Percentiles rank a stretch among this genome's conserved stretches.
These are phyloP conservation scores for Pseudogymnoascus verrucosus DNA, from an alignment of 2,329 filamentous ascomycete species.

Conservation along the genomic window DNA sequence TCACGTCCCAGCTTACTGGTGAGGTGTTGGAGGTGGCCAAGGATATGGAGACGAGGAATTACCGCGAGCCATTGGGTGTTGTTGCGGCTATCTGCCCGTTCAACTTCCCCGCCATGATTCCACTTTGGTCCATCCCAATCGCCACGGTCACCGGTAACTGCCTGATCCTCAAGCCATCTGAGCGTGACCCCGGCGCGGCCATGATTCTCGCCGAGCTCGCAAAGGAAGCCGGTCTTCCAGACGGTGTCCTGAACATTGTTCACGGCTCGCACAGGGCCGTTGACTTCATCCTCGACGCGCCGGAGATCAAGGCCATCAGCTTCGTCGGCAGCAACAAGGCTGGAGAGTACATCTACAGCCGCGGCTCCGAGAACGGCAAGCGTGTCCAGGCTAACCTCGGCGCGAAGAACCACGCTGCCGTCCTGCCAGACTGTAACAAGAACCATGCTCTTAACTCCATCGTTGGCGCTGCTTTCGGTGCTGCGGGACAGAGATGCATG, in stretches of 20 bases:
- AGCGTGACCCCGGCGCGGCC: slow-evolving; percentile 73
- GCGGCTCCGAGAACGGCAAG: slow-evolving; percentile 77
- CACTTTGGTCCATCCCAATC: slow-evolving; percentile 82
- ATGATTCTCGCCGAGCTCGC: slow-evolving; percentile 80
- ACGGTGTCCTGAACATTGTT: slow-evolving; percentile 74
- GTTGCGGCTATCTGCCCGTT: slow-evolving; percentile 82
- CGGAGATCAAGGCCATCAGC: slow-evolving; percentile 75
- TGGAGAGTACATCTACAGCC: slow-evolving; percentile 75
- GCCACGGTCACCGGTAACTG: slow-evolving; percentile 80
- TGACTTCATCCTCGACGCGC: slow-evolving; percentile 79
- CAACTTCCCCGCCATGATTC: slow-evolving; percentile 90
- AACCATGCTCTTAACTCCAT: slow-evolving; percentile 83
- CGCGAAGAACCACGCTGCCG: slow-evolving; percentile 80
- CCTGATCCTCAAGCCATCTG: slow-evolving; percentile 76
- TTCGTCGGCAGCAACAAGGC: slow-evolving; percentile 86
- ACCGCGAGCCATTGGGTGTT: slow-evolving; percentile 73
- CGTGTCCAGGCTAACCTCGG: slow-evolving; percentile 82
- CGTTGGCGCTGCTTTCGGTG: slow-evolving; percentile 75
- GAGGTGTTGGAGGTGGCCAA: slow-evolving; percentile 79
- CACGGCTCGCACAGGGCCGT: slow-evolving; percentile 75
- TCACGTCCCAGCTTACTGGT: slow-evolving; percentile 73
- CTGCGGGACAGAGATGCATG: slow-evolving; percentile 82
- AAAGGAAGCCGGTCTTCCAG: slow-evolving; percentile 72
- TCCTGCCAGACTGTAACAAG: slow-evolving; percentile 82
- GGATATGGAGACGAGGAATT: slow-evolving; percentile 83